phyloP scores from a whole-genome alignment of 1,284 basidiomycete genomes.

The Laetiporus sulphureus region DNA sequence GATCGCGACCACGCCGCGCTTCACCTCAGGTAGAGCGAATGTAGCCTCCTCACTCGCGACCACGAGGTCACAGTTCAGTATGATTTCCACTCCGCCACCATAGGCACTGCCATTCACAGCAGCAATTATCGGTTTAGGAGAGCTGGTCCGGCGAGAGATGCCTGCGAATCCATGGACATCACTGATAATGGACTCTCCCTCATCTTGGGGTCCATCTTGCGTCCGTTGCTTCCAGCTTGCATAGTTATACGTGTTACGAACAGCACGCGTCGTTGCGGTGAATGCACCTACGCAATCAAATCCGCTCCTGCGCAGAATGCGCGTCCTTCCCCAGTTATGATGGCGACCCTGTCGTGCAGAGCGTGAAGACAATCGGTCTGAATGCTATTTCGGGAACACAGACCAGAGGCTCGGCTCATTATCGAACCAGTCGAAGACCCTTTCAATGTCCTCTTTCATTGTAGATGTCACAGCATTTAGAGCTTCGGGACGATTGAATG shows the following conservation, averaged over 20 bases:
- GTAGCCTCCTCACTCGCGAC: constrained; percentile 66
- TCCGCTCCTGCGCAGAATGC: constrained; percentile 82
- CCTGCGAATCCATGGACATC: constrained; percentile 69
- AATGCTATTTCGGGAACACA: constrained; percentile 17
- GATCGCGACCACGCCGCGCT: constrained; percentile 69
- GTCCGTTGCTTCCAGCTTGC: constrained; percentile 47
- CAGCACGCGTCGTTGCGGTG: not conserved
- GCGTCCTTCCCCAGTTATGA: constrained; percentile 73
- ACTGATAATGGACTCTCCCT: constrained; percentile 34
- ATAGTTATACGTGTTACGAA: constrained; percentile 1
- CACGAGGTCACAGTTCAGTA: constrained; percentile 80
- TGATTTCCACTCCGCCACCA: constrained; percentile 77
- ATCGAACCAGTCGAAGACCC: constrained; percentile 73
- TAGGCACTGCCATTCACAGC: constrained; percentile 78
- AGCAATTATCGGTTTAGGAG: constrained; percentile 75
- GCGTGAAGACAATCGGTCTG: not conserved
- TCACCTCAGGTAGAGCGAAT: constrained; percentile 79
- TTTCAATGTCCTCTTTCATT: constrained; percentile 51
- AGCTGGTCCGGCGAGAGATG: constrained; percentile 58
- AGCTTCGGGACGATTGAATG: constrained; percentile 66
- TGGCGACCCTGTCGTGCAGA: constrained; percentile 49
- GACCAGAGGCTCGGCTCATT: constrained; percentile 68
- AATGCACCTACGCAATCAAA: constrained; percentile 52
- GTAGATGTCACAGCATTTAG: constrained; percentile 70
- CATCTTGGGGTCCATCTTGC: constrained; percentile 35